Conservation (phyloP, 2,329 filamentous ascomycete genomes). For the Beauveria rudraprayagi region DNA sequence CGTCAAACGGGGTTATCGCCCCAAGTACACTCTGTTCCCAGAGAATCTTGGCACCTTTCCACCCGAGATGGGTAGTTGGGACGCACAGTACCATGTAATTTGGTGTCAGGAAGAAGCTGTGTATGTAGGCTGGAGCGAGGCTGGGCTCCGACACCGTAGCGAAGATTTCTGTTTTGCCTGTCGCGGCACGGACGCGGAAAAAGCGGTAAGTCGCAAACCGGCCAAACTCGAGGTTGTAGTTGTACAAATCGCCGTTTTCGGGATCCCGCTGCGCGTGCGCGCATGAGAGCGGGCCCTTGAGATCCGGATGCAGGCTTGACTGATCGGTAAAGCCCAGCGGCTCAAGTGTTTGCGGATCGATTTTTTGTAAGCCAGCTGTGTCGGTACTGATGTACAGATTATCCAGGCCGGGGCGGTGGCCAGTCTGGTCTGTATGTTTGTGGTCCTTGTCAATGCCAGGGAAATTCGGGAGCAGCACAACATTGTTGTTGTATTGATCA, state of each 20-base stretch:
- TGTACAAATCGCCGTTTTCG: constrained; percentile 66
- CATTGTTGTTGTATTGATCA: constrained; percentile 45
- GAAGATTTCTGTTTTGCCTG: constrained; percentile 61
- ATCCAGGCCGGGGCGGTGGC: constrained; percentile 32
- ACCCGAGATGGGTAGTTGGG: constrained; percentile 55
- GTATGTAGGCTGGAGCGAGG: constrained; percentile 62
- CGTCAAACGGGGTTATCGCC: constrained; percentile 56
- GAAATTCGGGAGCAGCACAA: constrained; percentile 57
- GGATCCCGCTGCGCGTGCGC: constrained; percentile 68
- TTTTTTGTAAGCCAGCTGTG: constrained; percentile 44
- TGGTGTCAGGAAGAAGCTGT: constrained; percentile 68
- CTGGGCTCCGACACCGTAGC: constrained; percentile 51
- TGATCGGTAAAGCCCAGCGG: constrained; percentile 59
- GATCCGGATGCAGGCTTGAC: constrained; percentile 52
- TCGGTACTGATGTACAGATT: constrained; percentile 53
- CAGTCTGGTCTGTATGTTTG: constrained; percentile 15
- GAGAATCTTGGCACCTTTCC: constrained; percentile 50
- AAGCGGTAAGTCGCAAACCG: constrained; percentile 54
- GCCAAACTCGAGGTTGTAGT: constrained; percentile 68
- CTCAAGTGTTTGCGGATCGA: constrained; percentile 65
- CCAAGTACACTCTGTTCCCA: constrained; percentile 62
- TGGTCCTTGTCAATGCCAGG: constrained; percentile 41
- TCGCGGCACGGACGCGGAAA: constrained; percentile 55
- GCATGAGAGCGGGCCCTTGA: constrained; percentile 59
- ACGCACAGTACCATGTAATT: constrained; percentile 67